A percentile compares a stretch with the other conserved stretches of the same genome.
Conservation (phyloP, 2,329 filamentous ascomycete genomes). For the Neopestalotiopsis clavispora region DNA sequence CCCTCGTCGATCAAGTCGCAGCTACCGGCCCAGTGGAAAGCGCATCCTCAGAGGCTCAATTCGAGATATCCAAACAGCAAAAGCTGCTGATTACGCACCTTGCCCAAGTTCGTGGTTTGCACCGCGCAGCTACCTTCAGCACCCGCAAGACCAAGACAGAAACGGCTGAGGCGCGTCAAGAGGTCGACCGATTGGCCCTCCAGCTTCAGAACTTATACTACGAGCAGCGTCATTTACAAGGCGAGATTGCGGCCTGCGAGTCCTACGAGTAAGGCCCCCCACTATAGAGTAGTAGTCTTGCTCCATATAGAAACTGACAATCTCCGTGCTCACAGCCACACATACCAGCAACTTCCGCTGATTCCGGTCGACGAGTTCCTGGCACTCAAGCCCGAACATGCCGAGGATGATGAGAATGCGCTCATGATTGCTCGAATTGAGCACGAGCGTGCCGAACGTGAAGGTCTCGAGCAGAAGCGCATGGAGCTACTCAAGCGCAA, state of each 20-base stretch:
- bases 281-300: conserved; percentile 64
- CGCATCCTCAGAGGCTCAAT: conserved; percentile 52
- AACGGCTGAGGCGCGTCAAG: conserved; percentile 85
- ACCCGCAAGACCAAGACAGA: conserved; percentile 85
- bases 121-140: conserved; percentile 79
- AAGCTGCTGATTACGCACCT: conserved; percentile 81
- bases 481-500: conserved; percentile 74
- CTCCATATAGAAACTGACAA: background rate
- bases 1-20: conserved; percentile 61
- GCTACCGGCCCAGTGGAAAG: conserved; percentile 48
- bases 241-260: conserved; percentile 89
- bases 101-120: conserved; percentile 79
- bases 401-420: conserved; percentile 74
- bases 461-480: conserved; percentile 83
- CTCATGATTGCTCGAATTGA: conserved; percentile 91
- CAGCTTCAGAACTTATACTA: conserved; percentile 97
- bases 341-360: conserved; percentile 84
- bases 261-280: conserved; percentile 77
- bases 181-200: conserved; percentile 89
- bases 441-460: conserved; percentile 84
- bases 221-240: conserved; percentile 87
- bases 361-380: conserved; percentile 86
- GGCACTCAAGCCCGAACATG: conserved; percentile 73
- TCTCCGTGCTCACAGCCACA: conserved; percentile 64
- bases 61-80: conserved; percentile 74